phyloP scores from a whole-genome alignment of 441 rosid genomes.

The Euphorbia corollata region DNA sequence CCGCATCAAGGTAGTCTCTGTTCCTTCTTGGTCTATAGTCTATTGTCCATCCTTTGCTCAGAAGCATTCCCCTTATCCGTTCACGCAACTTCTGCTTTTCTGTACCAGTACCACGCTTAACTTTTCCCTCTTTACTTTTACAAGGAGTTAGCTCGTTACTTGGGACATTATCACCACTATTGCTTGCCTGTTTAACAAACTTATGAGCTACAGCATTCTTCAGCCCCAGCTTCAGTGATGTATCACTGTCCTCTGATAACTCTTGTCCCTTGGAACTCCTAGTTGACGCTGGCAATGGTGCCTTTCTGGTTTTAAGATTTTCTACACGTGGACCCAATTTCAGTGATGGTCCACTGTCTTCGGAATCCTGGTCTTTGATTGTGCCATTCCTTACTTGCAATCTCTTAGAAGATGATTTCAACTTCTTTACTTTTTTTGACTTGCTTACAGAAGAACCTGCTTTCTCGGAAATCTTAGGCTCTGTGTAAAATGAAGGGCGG shows the following conservation, averaged over 20 bases:
- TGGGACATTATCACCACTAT: conserved; percentile 37
- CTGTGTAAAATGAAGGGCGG: conserved; percentile 32
- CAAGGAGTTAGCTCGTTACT: conserved; percentile 32
- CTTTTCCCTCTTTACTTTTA: conserved; percentile 47
- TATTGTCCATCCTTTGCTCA: conserved; percentile 87
- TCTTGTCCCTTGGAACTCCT: conserved; percentile 33
- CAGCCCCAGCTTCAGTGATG: conserved; percentile 35
- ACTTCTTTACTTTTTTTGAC: conserved; percentile 34
- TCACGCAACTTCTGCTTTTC: conserved; percentile 98
- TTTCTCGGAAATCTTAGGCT: conserved; percentile 37
- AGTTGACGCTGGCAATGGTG: conserved; percentile 19
- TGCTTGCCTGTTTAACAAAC: conserved; percentile 28
- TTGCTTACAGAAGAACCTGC: conserved; percentile 29
- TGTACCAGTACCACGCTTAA: conserved; percentile 81
- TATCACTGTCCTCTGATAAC: conserved; percentile 51
- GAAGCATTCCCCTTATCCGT: conserved; percentile 74
- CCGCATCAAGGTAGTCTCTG: conserved; percentile 92
- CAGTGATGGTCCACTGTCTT: conserved; percentile 22
- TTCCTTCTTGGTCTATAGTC: conserved; percentile 96
- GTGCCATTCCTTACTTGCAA: conserved; percentile 15
- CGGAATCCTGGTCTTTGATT: conserved; percentile 21
- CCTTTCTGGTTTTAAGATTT: conserved; percentile 11
- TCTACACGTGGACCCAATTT: conserved; percentile 20
- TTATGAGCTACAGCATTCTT: conserved; percentile 32
- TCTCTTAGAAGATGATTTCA: conserved; percentile 24